Evolutionary conservation across 139 green algal species (phyloP), one percentile per base, ranked within the genome.

Genomic region (Nannochloris sp.): DNA sequence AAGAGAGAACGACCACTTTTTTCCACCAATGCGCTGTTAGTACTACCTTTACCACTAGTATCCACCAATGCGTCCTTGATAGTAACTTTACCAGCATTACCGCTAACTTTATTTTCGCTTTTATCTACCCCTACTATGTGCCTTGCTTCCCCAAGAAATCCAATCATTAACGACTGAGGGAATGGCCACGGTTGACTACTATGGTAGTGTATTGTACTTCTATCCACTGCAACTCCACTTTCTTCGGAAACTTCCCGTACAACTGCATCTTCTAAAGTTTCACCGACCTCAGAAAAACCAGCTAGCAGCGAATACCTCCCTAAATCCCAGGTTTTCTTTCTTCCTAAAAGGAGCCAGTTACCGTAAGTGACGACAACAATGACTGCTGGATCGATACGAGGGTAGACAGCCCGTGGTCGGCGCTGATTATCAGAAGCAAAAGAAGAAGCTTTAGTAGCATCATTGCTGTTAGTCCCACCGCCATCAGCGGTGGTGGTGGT

Each of bases 181-280:
- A 95, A 95, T 25, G 90, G 90, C 90, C 90, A 96, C 1, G 90
- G 90, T 78, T 96, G 86, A 54, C 61, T 81, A 54, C 67, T 65
- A 30, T 81, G 58, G 71, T 95, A 96, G 8, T 61, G 36, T 1
- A 89, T 54, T 30, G 30, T 69, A n/a, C n/a, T 29, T 3, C 35
- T 45, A 42, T 80, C 70, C 4, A 86, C 38, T 8, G 1, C 42
- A 29, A 86, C 64, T 19, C 68, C 72, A n/a, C 58, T 47, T 62
- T 95, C 88, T 70, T 95, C 89, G 9, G 64, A 6, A 34, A 89
- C 77, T 79, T 96, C 90, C 14, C 88, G 64, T 5, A 54, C 81
- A 54, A 88, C 80, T 0, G 82, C 78, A 64, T 81, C 58, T 83
- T 96, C 90, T 44, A 96, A 62, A 5, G 83, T 85, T 81, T 96